Base-by-base conservation (phyloP, 176 grass and related monocot species). In the Oryza longistaminata region DNA sequence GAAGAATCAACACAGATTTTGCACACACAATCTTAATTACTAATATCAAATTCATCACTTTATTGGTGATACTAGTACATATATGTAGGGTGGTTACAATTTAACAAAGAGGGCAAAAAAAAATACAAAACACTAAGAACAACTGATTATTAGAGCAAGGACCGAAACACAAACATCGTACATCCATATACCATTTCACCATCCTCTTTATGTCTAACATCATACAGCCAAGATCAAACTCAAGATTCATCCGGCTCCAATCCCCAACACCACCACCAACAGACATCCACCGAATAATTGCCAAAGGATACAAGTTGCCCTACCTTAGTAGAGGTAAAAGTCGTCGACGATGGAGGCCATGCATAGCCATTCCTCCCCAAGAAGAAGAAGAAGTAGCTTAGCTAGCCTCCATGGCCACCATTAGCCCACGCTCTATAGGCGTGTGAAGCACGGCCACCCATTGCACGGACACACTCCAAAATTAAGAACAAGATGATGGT, bases 281-380 rank as follows among this genome's bases (percentile, higher is more conserved):
- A 78, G n/a, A 40, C 66, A 7, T 2, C 64, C 31, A 69, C 17
- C n/a, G 74, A 79, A 88, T 66, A 88, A 83, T 88, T 93, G 88
- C 91, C 91, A 93, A 93, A 93, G 88, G 91, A 88, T 93, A 88
- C 88, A 93, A 91, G 91, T 93, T 91, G 91, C 91, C 91, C 91
- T 93, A 93, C 62, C 85, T 85, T 88, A 33, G 78, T 84, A 88
- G 81, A 74, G 70, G 69, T 85, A 77, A 75, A 52, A 44, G 68
- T 55, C 75, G 60, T 68, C 6, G 72, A 34, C 14, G 16, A 22
- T 53, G 12, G 72, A 61, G n/a, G 77, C 71, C 75, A 71, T 73
- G 70, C 75, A 71, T 73, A 70, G 62, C 87, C 45, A 43, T 42
- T 76, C 67, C 81, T 35, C 74, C 77, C 76, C 71, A 69, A 25